Evolutionary conservation across 75 land plant genomes (phyloP).

Genomic region (Selaginella moellendorffii): DNA sequence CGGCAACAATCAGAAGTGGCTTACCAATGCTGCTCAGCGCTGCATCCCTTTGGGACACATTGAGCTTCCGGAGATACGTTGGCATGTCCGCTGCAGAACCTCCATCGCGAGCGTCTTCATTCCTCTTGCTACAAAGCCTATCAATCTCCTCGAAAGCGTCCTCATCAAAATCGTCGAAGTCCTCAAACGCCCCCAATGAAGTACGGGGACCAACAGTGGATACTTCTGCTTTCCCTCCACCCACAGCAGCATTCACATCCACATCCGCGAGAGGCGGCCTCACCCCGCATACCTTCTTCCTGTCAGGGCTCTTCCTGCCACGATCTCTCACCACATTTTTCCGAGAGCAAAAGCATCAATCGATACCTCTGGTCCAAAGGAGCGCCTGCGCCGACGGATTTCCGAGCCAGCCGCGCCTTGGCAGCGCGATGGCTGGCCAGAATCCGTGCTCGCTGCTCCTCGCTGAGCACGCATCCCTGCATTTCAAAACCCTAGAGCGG

Average conservation of each 20-base stretch:
- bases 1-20: constrained; percentile 86
- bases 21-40: constrained; percentile 60
- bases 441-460: constrained; percentile 42
- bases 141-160: constrained; percentile 45
- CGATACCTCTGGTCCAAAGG: not conserved
- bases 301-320: not conserved
- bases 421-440: constrained; percentile 54
- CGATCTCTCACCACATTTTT: not conserved
- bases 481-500: too few relatives aligned
- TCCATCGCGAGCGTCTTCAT: constrained; percentile 7
- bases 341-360: not conserved
- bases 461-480: not conserved
- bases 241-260: not conserved
- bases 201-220: too few relatives aligned
- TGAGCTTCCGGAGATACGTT: constrained; percentile 43
- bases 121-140: constrained; percentile 29
- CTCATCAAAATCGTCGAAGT: constrained; percentile 65
- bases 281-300: not conserved
- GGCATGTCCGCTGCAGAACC: constrained; percentile 14
- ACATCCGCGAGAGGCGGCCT: not conserved
- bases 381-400: constrained; percentile 12
- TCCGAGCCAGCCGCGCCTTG: constrained; percentile 53
- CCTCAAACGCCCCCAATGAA: constrained; percentile 15
- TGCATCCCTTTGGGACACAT: constrained; percentile 72
- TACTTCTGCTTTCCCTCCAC: not conserved